Base-by-base conservation (phyloP, 2,329 filamentous ascomycete species). In the Escovopsis weberi region DNA sequence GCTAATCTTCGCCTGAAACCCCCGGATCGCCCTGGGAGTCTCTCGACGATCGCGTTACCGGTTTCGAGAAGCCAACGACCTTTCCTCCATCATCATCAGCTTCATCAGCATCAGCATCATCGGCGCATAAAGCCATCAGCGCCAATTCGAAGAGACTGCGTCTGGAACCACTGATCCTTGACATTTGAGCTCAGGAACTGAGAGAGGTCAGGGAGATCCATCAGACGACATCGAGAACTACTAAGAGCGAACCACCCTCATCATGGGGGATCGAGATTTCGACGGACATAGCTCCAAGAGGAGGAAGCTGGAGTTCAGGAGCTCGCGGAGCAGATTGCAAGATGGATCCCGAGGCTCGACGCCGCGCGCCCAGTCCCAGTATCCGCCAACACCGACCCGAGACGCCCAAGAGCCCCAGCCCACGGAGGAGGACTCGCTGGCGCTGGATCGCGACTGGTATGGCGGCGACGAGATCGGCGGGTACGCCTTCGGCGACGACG, bases 401-500 rank as follows among this genome's bases (percentile, higher is more conserved):
- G 52, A 61, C 12, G 44, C 45, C 33, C 53, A 83, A 38, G 73
- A 70, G 3, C 72, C 76, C 0, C 78, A 82, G 53, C 70, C 75
- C 12, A 69, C 73, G 32, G 73, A 81, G 34, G 76, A 85, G 47
- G 85, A 93, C 48, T 74, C 78, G 15, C 74, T 74, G 48, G 84
- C 80, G 9, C 68, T 94, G 43, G 88, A 95, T 57, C 78, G 88
- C 47, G 88, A 94, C 61, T 95, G 88, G 88, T 95, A 95, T 55
- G 80, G 78, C 19, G 85, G 84, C 39, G 87, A 93, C 55, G 87
- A 94, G 58, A 78, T 81, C 44, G 84, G 81, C 26, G 74, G 75
- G 0, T 84, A 93, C 55, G 82, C 81, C 0, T 85, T 94, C 54
- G 88, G 87, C 50, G 88, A 94, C 56, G 88, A 95, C 48, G 72